phyloP scores from a whole-genome alignment of 331 rosid genomes.

The Pyrus hybrid region DNA sequence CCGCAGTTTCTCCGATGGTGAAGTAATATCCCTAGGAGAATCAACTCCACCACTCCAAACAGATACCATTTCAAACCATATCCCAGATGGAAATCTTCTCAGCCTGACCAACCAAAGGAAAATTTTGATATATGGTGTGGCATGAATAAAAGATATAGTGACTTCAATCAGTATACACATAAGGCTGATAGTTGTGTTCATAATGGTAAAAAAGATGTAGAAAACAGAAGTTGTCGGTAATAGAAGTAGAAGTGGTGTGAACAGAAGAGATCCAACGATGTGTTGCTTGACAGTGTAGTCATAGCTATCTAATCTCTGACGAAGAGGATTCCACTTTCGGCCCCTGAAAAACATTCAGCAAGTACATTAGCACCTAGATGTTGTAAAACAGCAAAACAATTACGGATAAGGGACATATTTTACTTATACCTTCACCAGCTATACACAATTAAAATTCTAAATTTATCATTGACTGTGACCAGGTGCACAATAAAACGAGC shows the following conservation, averaged over 20 bases:
- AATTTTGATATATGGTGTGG: constrained; percentile 69
- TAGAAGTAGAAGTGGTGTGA: constrained; percentile 72
- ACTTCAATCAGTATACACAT: constrained; percentile 53
- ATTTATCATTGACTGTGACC: background rate
- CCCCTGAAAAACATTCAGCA: constrained; percentile 58
- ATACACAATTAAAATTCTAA: background rate
- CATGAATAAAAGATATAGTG: constrained; percentile 65
- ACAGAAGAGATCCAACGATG: constrained; percentile 80
- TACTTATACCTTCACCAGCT: background rate
- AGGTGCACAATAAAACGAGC: background rate
- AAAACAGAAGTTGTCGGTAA: constrained; percentile 87
- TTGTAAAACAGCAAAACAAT: background rate
- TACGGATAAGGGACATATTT: background rate
- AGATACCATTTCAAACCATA: constrained; percentile 70
- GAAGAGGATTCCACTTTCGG: constrained; percentile 93
- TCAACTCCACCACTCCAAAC: constrained; percentile 28
- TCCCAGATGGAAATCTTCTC: constrained; percentile 76
- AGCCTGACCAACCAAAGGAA: constrained; percentile 61
- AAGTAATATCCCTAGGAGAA: constrained; percentile 18
- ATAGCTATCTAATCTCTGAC: constrained; percentile 83
- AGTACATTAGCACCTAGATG: constrained; percentile 10
- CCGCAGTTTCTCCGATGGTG: constrained; percentile 23
- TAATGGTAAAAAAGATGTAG: constrained; percentile 81
- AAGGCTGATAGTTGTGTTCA: constrained; percentile 57
- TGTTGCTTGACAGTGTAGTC: constrained; percentile 89